A percentile compares a stretch with the other conserved stretches of the same genome.
Conservation (phyloP, 805 yeast species). For the Martiniozyma abietophila region DNA sequence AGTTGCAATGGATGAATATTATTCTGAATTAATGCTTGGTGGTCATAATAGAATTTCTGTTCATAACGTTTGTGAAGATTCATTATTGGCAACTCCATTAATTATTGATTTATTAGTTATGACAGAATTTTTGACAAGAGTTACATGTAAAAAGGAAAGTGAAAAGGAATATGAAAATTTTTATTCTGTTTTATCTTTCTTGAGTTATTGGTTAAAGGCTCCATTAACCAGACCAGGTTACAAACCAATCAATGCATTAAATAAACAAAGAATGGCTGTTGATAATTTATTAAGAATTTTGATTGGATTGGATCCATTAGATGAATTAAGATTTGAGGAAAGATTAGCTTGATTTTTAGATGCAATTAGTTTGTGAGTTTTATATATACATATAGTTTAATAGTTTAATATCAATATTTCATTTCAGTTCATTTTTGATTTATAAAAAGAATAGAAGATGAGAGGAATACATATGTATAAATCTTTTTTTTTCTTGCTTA, state of each 20-base stretch:
- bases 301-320: slow-evolving; percentile 82
- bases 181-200: slow-evolving; percentile 78
- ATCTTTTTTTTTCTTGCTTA: background rate
- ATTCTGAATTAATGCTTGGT: slow-evolving; percentile 93
- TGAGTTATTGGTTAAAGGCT: slow-evolving; percentile 94
- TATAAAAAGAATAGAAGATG: no score
- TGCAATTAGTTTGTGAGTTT: no score
- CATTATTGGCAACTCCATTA: slow-evolving; percentile 87
- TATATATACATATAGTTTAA: background rate
- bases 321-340: slow-evolving; percentile 92
- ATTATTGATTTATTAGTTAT: slow-evolving; percentile 86
- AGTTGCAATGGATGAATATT: slow-evolving; percentile 98
- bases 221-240: slow-evolving; percentile 88
- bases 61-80: slow-evolving; percentile 95
- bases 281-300: slow-evolving; percentile 85
- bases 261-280: slow-evolving; percentile 87
- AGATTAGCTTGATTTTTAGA: slow-evolving; percentile 45
- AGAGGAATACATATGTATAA: background rate
- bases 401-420: background rate
- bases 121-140: slow-evolving; percentile 85
- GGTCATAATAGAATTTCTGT: slow-evolving; percentile 93
- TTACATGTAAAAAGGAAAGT: slow-evolving; percentile 56
- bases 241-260: slow-evolving; percentile 85
- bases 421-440: background rate
- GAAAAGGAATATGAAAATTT: slow-evolving; percentile 48